phyloP scores from a whole-genome alignment of 257 asterid species.

The Perilla frutescens region DNA sequence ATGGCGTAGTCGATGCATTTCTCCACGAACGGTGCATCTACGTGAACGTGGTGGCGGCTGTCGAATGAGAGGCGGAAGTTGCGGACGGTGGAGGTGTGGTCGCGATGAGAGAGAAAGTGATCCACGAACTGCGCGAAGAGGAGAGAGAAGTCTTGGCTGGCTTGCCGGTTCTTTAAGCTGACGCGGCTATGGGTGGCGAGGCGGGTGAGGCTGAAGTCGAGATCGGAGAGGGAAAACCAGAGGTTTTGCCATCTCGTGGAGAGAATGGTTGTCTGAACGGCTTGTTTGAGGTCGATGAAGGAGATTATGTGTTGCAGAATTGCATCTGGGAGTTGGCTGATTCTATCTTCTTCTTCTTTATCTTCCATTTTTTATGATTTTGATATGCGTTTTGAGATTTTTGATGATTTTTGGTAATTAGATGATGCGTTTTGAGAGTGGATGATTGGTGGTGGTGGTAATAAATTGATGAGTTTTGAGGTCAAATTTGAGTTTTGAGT shows the following conservation, averaged over 20 bases:
- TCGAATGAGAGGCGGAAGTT: slow-evolving; percentile 15
- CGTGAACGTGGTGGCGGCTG: background rate
- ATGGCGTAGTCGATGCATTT: slow-evolving; percentile 35
- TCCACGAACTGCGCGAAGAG: slow-evolving; percentile 22
- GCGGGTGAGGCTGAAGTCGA: slow-evolving; percentile 28
- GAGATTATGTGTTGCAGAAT: slow-evolving; percentile 37
- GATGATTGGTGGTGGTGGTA: too few species aligned
- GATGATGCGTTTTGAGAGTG: too few species aligned
- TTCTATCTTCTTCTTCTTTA: slow-evolving; percentile 22
- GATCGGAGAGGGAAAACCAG: slow-evolving; percentile 30
- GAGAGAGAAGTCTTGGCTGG: background rate
- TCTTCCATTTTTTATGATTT: background rate
- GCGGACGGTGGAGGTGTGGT: background rate
- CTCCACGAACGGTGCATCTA: slow-evolving; percentile 4
- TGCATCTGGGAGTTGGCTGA: slow-evolving; percentile 38
- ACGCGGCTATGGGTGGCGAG: background rate
- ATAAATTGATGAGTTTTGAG: too few species aligned
- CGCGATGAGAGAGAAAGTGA: slow-evolving; percentile 31
- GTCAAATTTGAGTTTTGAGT: too few species aligned
- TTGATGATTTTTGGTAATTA: too few species aligned
- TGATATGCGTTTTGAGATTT: background rate
- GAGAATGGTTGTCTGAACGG: slow-evolving; percentile 34
- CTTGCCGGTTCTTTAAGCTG: slow-evolving; percentile 5
- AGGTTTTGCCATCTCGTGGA: slow-evolving; percentile 37
- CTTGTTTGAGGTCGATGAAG: slow-evolving; percentile 31